These are phyloP conservation scores for Collybia mongolica DNA, from an alignment of 768 basidiomycete genomes.

Conservation along the genomic window DNA sequence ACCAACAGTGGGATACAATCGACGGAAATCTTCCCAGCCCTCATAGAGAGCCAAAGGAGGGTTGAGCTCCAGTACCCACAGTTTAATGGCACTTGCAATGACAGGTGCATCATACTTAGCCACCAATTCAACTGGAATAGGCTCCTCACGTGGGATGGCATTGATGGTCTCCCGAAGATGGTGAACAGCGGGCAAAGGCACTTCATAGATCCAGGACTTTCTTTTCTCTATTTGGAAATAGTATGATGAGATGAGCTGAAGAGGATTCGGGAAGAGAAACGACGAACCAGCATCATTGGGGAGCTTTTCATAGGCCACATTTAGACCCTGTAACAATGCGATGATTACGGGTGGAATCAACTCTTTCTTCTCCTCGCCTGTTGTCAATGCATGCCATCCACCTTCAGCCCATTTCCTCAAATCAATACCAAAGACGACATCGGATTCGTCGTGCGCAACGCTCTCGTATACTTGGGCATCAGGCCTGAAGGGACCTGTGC, in stretches of 20 bases:
- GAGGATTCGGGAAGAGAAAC: background rate
- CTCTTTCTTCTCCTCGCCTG: conserved; percentile 59
- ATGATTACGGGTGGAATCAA: conserved; percentile 72
- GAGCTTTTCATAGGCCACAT: conserved; percentile 58
- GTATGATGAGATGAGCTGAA: background rate
- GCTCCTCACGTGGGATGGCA: conserved; percentile 54
- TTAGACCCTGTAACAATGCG: conserved; percentile 62
- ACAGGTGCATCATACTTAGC: conserved; percentile 83
- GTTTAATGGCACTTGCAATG: conserved; percentile 79
- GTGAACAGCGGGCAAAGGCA: conserved; percentile 80
- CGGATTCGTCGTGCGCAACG: conserved; percentile 76
- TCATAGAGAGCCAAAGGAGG: conserved; percentile 85
- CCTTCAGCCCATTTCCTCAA: conserved; percentile 88
- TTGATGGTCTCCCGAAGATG: conserved; percentile 86
- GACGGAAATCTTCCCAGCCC: conserved; percentile 88
- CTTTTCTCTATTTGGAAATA: conserved; percentile 59
- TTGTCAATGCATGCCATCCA: conserved; percentile 61
- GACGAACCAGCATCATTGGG: conserved; percentile 62
- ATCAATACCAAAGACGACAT: conserved; percentile 91
- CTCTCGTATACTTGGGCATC: conserved; percentile 84
- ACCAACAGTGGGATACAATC: conserved; percentile 79
- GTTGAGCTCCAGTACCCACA: conserved; percentile 91
- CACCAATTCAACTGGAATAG: conserved; percentile 51
- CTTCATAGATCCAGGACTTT: conserved; percentile 94
- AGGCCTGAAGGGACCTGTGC: conserved; percentile 92